Evolutionary conservation across 352 stramenopile genomes (phyloP).

Genomic region (Phytopythium aichiense): DNA sequence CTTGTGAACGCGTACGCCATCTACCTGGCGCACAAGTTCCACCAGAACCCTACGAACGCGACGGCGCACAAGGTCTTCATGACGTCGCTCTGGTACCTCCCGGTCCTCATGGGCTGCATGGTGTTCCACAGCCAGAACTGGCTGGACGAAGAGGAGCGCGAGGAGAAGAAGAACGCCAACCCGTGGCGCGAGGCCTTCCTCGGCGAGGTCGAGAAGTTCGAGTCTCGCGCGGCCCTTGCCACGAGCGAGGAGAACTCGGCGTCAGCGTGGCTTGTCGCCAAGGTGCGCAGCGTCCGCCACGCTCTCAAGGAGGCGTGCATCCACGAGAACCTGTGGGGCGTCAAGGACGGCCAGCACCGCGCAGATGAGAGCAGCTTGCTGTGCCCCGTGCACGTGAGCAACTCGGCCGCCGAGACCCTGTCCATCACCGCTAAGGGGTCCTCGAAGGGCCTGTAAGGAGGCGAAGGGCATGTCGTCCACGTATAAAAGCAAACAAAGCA

Average conservation of each 20-base stretch:
- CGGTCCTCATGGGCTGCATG: constrained; percentile 96
- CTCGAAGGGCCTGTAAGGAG: constrained; percentile 28
- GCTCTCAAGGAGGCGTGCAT: constrained; percentile 77
- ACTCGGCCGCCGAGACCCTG: constrained; percentile 62
- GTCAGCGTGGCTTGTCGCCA: constrained; percentile 56
- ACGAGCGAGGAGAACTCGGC: constrained; percentile 44
- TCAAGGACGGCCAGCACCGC: constrained; percentile 71
- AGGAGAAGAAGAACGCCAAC: constrained; percentile 46
- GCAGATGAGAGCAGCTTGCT: constrained; percentile 69
- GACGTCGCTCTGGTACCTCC: constrained; percentile 97
- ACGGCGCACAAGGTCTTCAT: constrained; percentile 97
- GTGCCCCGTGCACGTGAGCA: constrained; percentile 73
- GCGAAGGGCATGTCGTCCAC: not conserved
- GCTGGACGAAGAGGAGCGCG: constrained; percentile 65
- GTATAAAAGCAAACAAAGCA: constrained; percentile 12
- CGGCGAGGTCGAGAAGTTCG: constrained; percentile 63
- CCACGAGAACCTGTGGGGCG: constrained; percentile 80
- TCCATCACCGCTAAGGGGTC: constrained; percentile 51
- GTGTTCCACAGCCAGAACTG: constrained; percentile 95
- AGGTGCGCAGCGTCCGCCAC: constrained; percentile 61
- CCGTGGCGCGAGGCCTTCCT: constrained; percentile 67
- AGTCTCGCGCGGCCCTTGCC: constrained; percentile 32
- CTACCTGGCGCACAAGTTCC: constrained; percentile 94
- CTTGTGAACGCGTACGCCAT: constrained; percentile 96
- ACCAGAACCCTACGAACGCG: constrained; percentile 90